Base-by-base conservation (phyloP, 371 early-diverging fungal genomes). In the Mucor mucedo region DNA sequence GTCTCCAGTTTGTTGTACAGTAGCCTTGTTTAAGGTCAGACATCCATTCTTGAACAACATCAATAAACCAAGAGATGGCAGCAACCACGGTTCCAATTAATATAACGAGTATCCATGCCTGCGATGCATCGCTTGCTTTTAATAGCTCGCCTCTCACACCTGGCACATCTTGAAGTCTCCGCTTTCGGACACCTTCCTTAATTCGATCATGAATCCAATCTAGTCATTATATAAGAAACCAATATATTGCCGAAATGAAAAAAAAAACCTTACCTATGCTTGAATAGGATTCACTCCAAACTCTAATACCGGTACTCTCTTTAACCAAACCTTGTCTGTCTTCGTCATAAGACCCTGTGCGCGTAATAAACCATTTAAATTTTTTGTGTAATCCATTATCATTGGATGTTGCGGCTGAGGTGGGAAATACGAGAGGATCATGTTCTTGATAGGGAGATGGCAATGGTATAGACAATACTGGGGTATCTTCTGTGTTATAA, bases 171-270 rank as follows among this genome's bases (percentile, higher is more conserved):
- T 87, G 78, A 28, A 96, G 60, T 45, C 75, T 82, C 27, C 91
- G 78, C 32, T 91, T 75, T 21, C 97, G 76, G 1, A 89, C 84
- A n/a, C 92, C 85, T 71, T 97, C 97, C 69, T 95, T 92, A 45
- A 93, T 88, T 61, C 87, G 84, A 68, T 96, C 97, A 65, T 95
- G 94, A 42, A 94, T 92, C 94, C 95, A 97, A 73, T 97, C 95
- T 80, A 61, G 21, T 21, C 21, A 16, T 27, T 28, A 8, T 9
- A 10, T 28, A 50, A 5, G 28, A 21, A 21, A 21, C 21, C 21
- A 21, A 21, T 21, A 21, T 21, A 21, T 21, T 21, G 21, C 21
- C 21, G 21, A 50, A 8, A 13, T 50, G 2, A 50, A 16, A 35
- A 35, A 6, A 53, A 53, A 5, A 28, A 13, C 27, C 10, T 89